Evolutionary conservation across 73 alveolate species (phyloP), one percentile per base, ranked within the genome.

Genomic region (Durusdinium trenchii): DNA sequence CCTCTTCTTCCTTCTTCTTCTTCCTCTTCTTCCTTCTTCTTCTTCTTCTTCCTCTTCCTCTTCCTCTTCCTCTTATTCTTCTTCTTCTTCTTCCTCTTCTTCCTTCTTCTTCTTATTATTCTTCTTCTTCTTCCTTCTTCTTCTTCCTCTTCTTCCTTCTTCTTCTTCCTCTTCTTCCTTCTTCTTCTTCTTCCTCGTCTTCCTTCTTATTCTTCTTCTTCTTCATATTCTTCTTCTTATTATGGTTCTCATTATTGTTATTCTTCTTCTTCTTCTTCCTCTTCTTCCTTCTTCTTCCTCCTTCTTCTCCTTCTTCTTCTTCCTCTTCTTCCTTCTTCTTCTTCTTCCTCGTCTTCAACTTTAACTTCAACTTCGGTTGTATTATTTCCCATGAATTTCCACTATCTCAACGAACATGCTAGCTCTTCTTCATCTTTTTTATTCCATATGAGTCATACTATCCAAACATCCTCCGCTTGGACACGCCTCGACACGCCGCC

Each of bases 401-500:
- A 54, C 9, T 12, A 54, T 20, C 64, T 20, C 64, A 54, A 54
- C 64, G 64, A 54, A 20, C 28, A 54, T 12, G n/a, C n/a, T n/a
- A n/a, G n/a, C n/a, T 54, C 20, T 54, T 54, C 20, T 54, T 54
- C 64, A 9, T 54, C 64, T 54, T 20, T 54, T 20, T 54, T 20
- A 12, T 20, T 54, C 64, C 20, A 9, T 54, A 9, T 54, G 64
- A 12, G 64, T 54, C 20, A 12, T n/a, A n/a, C n/a, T n/a, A n/a
- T n/a, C n/a, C n/a, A n/a, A n/a, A n/a, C n/a, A 12, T 54, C 20
- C 64, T 54, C 38, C 10, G n/a, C 28, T 64, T 64, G 9, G 42
- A 9, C 12, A 28, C 84, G 46, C 92, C 92, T 82, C 71, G 42
- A 35, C 92, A 82, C 10, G 92, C 35, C 30, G 92, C 43, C 61